Evolutionary conservation across 805 yeast species (phyloP).

Genomic region (Candida koratica): DNA sequence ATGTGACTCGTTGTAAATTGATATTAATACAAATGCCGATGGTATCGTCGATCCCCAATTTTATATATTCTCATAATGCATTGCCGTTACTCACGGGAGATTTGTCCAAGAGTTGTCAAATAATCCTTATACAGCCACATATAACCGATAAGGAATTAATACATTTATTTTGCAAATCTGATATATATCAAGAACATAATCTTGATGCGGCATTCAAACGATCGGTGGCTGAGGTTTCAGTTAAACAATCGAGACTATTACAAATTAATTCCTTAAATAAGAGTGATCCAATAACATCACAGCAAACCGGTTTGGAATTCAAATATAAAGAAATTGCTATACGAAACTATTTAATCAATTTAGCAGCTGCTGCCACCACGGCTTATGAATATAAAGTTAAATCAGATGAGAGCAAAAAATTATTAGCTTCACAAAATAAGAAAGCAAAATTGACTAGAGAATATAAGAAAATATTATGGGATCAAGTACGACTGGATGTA

Average conservation of each 20-base stretch:
- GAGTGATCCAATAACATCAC: conserved; percentile 26
- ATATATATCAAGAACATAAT: conserved; percentile 47
- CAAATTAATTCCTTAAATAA: conserved; percentile 32
- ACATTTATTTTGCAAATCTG: conserved; percentile 37
- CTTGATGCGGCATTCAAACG: conserved; percentile 42
- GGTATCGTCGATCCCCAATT: conserved; percentile 35
- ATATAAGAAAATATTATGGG: conserved; percentile 47
- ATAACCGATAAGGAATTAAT: conserved; percentile 42
- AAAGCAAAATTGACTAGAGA: conserved; percentile 34
- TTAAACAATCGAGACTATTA: conserved; percentile 41
- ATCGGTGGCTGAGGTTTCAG: conserved; percentile 48
- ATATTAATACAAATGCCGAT: conserved; percentile 38
- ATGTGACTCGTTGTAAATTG: conserved; percentile 46
- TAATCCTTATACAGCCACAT: conserved; percentile 37
- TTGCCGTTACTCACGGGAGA: conserved; percentile 42
- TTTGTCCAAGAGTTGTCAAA: conserved; percentile 37
- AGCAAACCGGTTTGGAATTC: conserved; percentile 29
- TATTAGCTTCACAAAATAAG: conserved; percentile 21
- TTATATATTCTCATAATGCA: conserved; percentile 28
- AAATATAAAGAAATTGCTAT: conserved; percentile 44
- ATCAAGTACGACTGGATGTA: conserved; percentile 47
- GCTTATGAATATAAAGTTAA: conserved; percentile 46
- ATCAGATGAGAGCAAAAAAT: conserved; percentile 30
- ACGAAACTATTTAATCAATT: conserved; percentile 47
- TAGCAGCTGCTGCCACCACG: conserved; percentile 54